Evolutionary conservation across 1,139 yeast species (phyloP).

Genomic region (Candida smagusa): DNA sequence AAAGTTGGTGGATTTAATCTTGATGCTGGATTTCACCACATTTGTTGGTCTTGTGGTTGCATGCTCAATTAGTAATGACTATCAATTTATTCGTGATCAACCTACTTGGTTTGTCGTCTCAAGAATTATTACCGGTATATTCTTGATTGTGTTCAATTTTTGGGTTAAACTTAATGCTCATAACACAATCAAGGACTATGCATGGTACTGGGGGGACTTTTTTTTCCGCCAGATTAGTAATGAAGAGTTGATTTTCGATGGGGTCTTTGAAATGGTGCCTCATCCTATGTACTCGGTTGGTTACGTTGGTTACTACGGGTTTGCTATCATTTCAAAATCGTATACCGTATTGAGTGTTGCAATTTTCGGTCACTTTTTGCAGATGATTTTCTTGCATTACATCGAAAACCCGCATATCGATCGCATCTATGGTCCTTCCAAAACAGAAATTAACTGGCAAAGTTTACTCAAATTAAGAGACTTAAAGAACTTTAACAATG

Average conservation of each 20-base stretch:
- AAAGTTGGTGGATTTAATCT: slow-evolving; percentile 74
- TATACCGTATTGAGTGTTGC: slow-evolving; percentile 72
- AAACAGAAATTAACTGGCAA: slow-evolving; percentile 34
- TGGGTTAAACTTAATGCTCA: slow-evolving; percentile 93
- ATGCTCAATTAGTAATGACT: slow-evolving; percentile 41
- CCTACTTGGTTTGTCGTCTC: slow-evolving; percentile 32
- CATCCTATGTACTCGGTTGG: slow-evolving; percentile 95
- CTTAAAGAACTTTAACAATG: slow-evolving; percentile 38
- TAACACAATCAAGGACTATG: slow-evolving; percentile 84
- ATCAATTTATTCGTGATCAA: slow-evolving; percentile 39
- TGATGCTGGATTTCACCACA: slow-evolving; percentile 83
- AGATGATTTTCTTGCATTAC: slow-evolving; percentile 70
- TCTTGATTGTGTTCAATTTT: slow-evolving; percentile 64
- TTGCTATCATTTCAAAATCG: slow-evolving; percentile 74
- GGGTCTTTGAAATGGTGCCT: slow-evolving; percentile 88
- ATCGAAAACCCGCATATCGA: slow-evolving; percentile 90
- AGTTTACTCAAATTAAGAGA: slow-evolving; percentile 41
- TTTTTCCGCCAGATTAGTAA: slow-evolving; percentile 76
- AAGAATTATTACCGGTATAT: slow-evolving; percentile 41
- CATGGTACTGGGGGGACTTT: slow-evolving; percentile 97
- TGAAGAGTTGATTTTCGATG: slow-evolving; percentile 79
- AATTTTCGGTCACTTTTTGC: slow-evolving; percentile 72
- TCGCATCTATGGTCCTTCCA: slow-evolving; percentile 62
- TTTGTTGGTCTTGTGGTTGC: slow-evolving; percentile 69
- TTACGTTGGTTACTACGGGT: slow-evolving; percentile 83